Evolutionary conservation across 331 rosid species (phyloP).

Genomic region (Quercus tomentella): DNA sequence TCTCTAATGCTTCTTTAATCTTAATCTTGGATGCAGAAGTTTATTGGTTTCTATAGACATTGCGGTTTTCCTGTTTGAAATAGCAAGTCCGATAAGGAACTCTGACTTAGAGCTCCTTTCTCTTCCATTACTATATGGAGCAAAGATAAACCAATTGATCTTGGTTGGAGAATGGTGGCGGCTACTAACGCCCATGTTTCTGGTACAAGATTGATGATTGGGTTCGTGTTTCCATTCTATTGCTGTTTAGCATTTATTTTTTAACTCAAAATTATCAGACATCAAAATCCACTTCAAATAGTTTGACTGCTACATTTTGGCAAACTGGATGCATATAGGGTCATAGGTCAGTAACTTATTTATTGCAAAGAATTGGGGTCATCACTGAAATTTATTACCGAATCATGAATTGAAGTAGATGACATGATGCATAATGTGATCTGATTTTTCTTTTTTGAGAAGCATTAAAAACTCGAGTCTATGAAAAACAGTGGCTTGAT

Average conservation of each 20-base stretch:
- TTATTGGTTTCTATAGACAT: conserved; percentile 69
- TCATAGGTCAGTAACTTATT: not conserved
- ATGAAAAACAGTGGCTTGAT: no score
- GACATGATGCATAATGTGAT: not conserved
- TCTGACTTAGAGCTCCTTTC: conserved; percentile 62
- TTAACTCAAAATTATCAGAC: conserved; percentile 12
- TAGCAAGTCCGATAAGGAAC: conserved; percentile 83
- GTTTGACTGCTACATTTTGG: conserved; percentile 2
- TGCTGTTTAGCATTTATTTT: conserved; percentile 19
- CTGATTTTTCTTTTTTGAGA: not conserved
- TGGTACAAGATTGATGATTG: conserved; percentile 83
- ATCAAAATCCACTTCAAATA: not conserved
- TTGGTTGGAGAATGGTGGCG: conserved; percentile 97
- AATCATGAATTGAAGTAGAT: not conserved
- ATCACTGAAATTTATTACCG: not conserved
- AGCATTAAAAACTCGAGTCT: not conserved
- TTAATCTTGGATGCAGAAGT: conserved; percentile 58
- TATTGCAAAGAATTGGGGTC: not conserved
- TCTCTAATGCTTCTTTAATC: conserved; percentile 23
- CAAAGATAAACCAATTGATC: conserved; percentile 83
- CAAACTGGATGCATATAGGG: not conserved
- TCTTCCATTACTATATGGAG: conserved; percentile 75
- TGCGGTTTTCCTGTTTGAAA: conserved; percentile 86
- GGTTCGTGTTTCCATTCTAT: conserved; percentile 79
- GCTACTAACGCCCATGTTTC: conserved; percentile 98